phyloP scores from a whole-genome alignment of 371 early-diverging fungal genomes.

The Synchytrium microbalum region DNA sequence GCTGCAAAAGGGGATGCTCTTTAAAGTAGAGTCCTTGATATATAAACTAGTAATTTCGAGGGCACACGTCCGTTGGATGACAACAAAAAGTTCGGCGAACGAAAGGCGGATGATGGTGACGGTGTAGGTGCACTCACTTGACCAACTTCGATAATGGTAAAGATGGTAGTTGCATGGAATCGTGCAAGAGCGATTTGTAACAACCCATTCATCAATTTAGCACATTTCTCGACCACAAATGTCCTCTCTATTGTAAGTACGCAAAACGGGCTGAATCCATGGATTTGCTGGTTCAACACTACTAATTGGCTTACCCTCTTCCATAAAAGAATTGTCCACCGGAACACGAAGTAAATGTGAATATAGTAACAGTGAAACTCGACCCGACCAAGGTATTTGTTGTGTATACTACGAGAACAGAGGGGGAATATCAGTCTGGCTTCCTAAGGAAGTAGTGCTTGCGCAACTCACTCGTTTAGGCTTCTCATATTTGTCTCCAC shows the following conservation, averaged over 20 bases:
- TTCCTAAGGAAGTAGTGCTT: no score
- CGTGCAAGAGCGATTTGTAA: constrained; percentile 81
- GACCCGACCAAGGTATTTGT: constrained; percentile 3
- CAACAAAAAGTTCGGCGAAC: background rate
- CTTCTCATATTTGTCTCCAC: constrained; percentile 6
- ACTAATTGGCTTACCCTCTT: background rate
- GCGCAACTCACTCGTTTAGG: constrained; percentile 3
- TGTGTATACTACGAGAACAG: background rate
- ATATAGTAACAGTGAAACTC: constrained; percentile 56
- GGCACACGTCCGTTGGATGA: constrained; percentile 19
- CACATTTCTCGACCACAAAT: constrained; percentile 57
- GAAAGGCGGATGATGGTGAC: constrained; percentile 16
- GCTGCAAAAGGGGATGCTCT: constrained; percentile 66
- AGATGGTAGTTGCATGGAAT: constrained; percentile 61
- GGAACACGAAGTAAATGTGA: constrained; percentile 77
- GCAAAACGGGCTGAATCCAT: background rate
- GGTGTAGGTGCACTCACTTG: constrained; percentile 34
- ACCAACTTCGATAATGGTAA: constrained; percentile 61
- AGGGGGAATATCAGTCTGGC: no score
- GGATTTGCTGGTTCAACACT: background rate
- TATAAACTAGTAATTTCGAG: constrained; percentile 48
- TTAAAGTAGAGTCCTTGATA: constrained; percentile 52
- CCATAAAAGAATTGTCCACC: constrained; percentile 38
- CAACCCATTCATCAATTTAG: constrained; percentile 70
- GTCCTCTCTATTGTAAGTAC: constrained; percentile 21